Percentiles rank a stretch among this genome's conserved stretches.
phyloP scores from a whole-genome alignment of 2,329 filamentous ascomycete genomes.

The Colletotrichum karsti region DNA sequence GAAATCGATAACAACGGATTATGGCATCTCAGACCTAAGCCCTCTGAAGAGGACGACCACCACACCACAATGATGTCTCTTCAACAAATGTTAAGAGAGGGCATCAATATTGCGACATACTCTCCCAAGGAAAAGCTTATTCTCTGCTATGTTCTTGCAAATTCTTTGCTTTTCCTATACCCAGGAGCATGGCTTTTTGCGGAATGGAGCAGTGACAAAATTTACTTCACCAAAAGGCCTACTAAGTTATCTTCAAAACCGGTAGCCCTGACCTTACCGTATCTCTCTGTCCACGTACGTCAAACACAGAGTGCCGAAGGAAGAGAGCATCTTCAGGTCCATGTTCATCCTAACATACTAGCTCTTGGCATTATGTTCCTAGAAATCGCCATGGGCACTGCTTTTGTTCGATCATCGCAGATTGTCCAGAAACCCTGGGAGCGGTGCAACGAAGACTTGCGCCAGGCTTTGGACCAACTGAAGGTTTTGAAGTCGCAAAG shows the following conservation, averaged over 20 bases:
- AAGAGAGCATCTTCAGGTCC: not conserved
- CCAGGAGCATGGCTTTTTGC: not conserved
- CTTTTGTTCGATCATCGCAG: fast-evolving
- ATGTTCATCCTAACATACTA: not conserved
- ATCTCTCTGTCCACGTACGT: not conserved
- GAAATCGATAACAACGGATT: not conserved
- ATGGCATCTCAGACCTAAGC: not conserved
- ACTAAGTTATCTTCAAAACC: not conserved
- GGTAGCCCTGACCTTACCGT: not conserved
- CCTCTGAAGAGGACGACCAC: not conserved
- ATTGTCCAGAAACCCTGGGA: fast-evolving
- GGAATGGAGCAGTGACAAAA: not conserved
- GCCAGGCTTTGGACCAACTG: not conserved
- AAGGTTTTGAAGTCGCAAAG: not conserved
- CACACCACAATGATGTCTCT: not conserved
- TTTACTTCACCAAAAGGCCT: not conserved
- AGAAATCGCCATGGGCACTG: not conserved
- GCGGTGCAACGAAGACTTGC: not conserved
- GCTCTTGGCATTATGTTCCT: not conserved
- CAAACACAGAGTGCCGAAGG: not conserved
- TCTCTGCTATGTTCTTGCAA: not conserved
- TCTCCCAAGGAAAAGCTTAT: not conserved
- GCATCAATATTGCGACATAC: not conserved
- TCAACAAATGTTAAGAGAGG: not conserved
- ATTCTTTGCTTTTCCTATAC: not conserved